phyloP scores from a whole-genome alignment of 2,329 filamentous ascomycete species.

The Lachnellula cervina region DNA sequence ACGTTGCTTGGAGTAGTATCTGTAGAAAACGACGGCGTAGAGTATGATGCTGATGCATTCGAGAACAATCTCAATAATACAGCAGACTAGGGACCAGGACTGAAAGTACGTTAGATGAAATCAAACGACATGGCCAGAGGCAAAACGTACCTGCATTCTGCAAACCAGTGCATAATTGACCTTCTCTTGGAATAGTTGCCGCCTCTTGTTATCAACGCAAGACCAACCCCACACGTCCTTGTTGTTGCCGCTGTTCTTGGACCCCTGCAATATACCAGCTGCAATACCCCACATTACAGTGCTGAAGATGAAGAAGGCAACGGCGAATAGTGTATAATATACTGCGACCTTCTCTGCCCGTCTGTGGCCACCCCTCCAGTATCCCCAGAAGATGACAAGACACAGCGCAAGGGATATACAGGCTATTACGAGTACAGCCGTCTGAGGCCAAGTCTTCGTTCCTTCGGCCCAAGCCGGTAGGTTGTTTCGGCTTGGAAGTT shows the following conservation, averaged over 20 bases:
- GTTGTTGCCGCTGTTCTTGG: constrained; percentile 65
- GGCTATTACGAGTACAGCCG: constrained; percentile 72
- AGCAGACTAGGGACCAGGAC: constrained; percentile 95
- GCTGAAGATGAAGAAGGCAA: constrained; percentile 89
- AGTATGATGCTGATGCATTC: constrained; percentile 88
- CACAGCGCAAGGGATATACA: constrained; percentile 77
- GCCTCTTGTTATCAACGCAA: constrained; percentile 83
- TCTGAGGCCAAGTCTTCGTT: constrained; percentile 86
- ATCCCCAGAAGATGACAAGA: constrained; percentile 74
- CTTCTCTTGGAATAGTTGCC: constrained; percentile 70
- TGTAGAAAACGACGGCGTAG: constrained; percentile 94
- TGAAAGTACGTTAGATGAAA: constrained; percentile 36
- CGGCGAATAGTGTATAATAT: constrained; percentile 92
- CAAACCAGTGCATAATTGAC: constrained; percentile 88
- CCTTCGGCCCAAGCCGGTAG: constrained; percentile 78
- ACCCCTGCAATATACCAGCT: constrained; percentile 76
- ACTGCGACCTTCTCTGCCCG: constrained; percentile 88
- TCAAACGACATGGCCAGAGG: background rate
- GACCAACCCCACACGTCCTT: constrained; percentile 98
- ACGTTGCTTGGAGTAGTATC: constrained; percentile 93
- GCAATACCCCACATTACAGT: constrained; percentile 89
- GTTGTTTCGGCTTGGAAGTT: constrained; percentile 68
- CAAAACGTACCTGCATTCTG: constrained; percentile 65
- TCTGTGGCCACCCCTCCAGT: constrained; percentile 82
- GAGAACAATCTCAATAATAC: constrained; percentile 92